Base-by-base conservation (phyloP, 768 basidiomycete species). In the Thelephora aurantiotincta region DNA sequence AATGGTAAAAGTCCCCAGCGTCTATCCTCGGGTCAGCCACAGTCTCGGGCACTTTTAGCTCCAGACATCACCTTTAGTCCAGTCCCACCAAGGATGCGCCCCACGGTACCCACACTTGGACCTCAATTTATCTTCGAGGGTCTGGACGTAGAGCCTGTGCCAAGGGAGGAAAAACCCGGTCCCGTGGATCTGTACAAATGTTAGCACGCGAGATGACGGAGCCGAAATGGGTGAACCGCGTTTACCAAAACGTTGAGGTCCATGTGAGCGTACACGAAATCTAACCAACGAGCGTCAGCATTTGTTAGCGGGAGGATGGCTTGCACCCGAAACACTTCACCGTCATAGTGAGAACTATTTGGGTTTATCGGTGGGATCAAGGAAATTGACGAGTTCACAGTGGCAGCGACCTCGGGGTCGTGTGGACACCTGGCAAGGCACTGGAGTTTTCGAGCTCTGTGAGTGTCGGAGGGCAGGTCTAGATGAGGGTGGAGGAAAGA, bases 1-100 rank as follows among this genome's bases (percentile, higher is more conserved):
- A 53, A 33, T 52, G 50, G 14, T 47, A 44, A 26, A 60, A 53
- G 45, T 60, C 44, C 2, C 49, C 43, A 2, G 60, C 51, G 48
- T 62, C 60, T 60, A 33, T 14, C 1, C 9, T 30, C 9, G 26
- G 26, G 26, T 30, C 26, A 30, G 26, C 5, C 1, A 6, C 14
- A 6, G 2, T 2, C 6, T 14, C 16, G 6, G 43, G 4, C 30
- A 16, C 9, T 33, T 33, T 6, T 5, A 44, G 16, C 1, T 1
- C 34, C 5, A 42, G 9, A 13, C 30, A 14, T 1, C 11, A 35
- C 60, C 60, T 18, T 51, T 50, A 7, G 54, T 57, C 60, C 60
- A 62, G 46, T 62, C 45, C 60, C 60, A 62, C 44, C 59, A 62
- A 0, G 60, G 60, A 13, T 51, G 49, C 1, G 46, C 51, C 9